Evolutionary conservation across 208 protist species (phyloP).

Genomic region (Leishmania turanica): DNA sequence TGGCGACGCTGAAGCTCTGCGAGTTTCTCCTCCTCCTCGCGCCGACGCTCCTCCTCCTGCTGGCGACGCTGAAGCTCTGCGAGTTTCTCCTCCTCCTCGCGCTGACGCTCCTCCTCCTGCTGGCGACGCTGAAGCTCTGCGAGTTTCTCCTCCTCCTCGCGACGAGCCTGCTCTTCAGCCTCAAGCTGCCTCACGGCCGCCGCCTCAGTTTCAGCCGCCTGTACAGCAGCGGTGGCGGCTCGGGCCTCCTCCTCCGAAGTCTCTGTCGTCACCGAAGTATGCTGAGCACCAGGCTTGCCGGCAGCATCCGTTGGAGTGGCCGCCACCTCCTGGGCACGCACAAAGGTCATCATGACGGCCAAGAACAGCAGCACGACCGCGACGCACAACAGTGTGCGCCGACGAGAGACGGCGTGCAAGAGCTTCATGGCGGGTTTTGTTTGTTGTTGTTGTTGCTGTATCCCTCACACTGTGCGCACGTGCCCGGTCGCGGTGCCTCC

Average conservation of each 20-base stretch:
- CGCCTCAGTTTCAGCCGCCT: not conserved
- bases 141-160: not conserved
- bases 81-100: no score
- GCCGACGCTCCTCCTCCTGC: constrained; percentile 15
- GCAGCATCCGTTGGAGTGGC: not conserved
- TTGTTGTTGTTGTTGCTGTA: not conserved
- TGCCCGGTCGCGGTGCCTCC: not conserved
- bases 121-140: not conserved
- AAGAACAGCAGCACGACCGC: constrained; percentile 20
- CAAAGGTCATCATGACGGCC: constrained; percentile 16
- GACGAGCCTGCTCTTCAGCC: not conserved
- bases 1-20: constrained; percentile 2
- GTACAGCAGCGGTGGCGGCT: not conserved
- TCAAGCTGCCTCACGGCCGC: not conserved
- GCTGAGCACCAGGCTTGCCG: not conserved
- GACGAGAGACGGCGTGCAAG: not conserved
- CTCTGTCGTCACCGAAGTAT: not conserved
- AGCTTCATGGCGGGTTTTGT: not conserved
- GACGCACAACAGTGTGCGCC: constrained; percentile 24
- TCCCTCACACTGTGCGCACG: not conserved
- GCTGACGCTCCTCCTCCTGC: not conserved
- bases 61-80: not conserved
- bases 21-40: not conserved
- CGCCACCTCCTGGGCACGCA: constrained; percentile 14
- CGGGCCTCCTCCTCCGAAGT: not conserved